Evolutionary conservation across 345 rosid genomes (phyloP).

Genomic region (Hibiscus tridactylites): DNA sequence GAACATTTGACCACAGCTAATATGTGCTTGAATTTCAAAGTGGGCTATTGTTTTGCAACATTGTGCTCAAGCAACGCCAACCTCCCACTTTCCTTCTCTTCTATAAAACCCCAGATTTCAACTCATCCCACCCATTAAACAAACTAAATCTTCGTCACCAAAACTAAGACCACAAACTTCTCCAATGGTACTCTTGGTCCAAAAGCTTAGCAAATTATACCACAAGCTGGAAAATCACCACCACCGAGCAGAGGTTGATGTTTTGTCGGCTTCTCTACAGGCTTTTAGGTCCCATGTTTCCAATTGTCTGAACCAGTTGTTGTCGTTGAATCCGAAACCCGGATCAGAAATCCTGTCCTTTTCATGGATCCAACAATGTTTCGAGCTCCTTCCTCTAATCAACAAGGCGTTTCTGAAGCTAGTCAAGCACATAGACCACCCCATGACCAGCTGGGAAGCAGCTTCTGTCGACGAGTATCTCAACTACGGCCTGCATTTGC

Average conservation of each 20-base stretch:
- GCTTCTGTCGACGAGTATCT: constrained; percentile 34
- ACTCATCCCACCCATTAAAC: too few species aligned
- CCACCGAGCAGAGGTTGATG: constrained; percentile 16
- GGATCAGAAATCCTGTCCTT: constrained; percentile 26
- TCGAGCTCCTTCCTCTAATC: constrained; percentile 27
- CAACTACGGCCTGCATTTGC: constrained; percentile 31
- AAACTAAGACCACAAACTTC: too few species aligned
- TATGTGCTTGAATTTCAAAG: too few species aligned
- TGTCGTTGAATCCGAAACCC: constrained; percentile 16
- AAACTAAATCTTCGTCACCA: too few species aligned
- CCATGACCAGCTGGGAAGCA: constrained; percentile 35
- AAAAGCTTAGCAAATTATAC: constrained; percentile 28
- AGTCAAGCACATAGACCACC: constrained; percentile 36
- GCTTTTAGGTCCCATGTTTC: constrained; percentile 27
- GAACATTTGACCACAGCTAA: too few species aligned
- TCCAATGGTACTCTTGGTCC: constrained; percentile 18
- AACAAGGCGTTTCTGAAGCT: constrained; percentile 50
- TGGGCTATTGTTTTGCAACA: too few species aligned
- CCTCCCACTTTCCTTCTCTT: too few species aligned
- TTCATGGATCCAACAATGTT: constrained; percentile 36
- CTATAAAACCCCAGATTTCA: too few species aligned
- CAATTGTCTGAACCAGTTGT: constrained; percentile 19
- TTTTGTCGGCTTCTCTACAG: constrained; percentile 23
- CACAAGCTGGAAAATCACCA: constrained; percentile 30
- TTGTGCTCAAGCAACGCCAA: too few species aligned